Conservation (phyloP, 2,329 filamentous ascomycete genomes). For the Alternaria arborescens region DNA sequence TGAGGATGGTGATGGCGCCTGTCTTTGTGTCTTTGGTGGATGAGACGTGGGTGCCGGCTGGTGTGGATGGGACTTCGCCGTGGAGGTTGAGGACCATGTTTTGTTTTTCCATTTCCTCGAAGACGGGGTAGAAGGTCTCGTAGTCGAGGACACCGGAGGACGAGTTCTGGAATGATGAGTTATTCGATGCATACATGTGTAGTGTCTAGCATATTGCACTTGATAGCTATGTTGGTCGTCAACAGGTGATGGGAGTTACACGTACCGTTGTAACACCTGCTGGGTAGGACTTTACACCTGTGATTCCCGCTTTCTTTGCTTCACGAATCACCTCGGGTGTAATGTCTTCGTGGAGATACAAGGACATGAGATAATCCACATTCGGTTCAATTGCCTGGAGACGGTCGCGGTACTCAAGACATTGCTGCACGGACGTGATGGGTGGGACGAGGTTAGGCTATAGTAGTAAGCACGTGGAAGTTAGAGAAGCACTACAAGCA, state of each 20-base stretch:
- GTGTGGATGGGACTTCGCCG: slow-evolving; percentile 76
- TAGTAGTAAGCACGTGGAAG: background rate
- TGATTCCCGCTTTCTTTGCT: slow-evolving; percentile 75
- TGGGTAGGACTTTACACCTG: slow-evolving; percentile 75
- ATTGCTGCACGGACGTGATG: slow-evolving; percentile 59
- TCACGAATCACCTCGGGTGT: slow-evolving; percentile 68
- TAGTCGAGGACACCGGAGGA: slow-evolving; percentile 74
- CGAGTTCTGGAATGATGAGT: slow-evolving; percentile 55
- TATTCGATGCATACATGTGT: background rate
- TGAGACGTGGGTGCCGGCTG: slow-evolving; percentile 27
- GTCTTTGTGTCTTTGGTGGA: slow-evolving; percentile 20
- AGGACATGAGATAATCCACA: slow-evolving; percentile 61
- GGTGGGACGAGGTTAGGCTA: slow-evolving; percentile 62
- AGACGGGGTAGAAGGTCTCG: slow-evolving; percentile 77
- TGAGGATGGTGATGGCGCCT: slow-evolving; percentile 59
- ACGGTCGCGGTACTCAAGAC: slow-evolving; percentile 56
- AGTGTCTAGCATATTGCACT: background rate
- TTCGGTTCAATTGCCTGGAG: slow-evolving; percentile 57
- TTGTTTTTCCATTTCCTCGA: slow-evolving; percentile 87
- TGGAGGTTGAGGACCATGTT: slow-evolving; percentile 91
- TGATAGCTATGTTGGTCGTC: rapidly evolving
- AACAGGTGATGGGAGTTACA: background rate
- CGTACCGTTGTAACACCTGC: slow-evolving; percentile 53
- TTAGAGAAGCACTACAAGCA: background rate
- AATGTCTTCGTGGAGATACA: slow-evolving; percentile 60